phyloP scores from a whole-genome alignment of 176 grass and related monocot genomes.

The Dactylis glomerata region DNA sequence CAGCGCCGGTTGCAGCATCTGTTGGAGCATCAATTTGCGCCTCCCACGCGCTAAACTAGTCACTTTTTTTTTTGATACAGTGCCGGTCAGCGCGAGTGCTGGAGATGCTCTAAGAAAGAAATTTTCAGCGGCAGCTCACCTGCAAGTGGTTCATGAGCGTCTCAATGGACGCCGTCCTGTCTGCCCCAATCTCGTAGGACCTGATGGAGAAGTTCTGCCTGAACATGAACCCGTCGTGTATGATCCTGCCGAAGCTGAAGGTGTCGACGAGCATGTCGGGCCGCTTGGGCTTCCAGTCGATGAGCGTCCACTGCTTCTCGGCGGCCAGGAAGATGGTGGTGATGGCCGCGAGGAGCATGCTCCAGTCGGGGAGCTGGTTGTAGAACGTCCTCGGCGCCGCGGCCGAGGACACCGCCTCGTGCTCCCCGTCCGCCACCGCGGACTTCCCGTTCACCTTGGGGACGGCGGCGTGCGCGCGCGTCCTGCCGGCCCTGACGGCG shows the following conservation, averaged over 20 bases:
- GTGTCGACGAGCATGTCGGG: constrained; percentile 91
- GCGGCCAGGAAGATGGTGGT: constrained; percentile 92
- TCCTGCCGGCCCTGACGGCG: constrained; percentile 44
- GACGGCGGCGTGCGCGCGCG: constrained; percentile 50
- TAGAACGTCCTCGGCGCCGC: constrained; percentile 69
- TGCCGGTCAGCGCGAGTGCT: no score
- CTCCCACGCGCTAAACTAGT: no score
- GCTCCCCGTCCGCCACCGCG: constrained; percentile 41
- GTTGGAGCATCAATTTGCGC: no score
- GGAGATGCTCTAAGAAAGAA: neutral
- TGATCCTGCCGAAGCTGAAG: constrained; percentile 68
- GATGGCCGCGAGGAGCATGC: constrained; percentile 84
- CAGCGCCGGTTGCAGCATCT: no score
- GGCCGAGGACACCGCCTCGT: constrained; percentile 21
- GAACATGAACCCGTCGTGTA: constrained; percentile 78
- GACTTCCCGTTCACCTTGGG: constrained; percentile 77
- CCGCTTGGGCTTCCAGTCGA: constrained; percentile 89
- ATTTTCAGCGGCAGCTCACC: constrained; percentile 22
- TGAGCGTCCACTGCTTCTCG: constrained; percentile 84
- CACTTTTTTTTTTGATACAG: no score
- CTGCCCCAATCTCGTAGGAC: constrained; percentile 94
- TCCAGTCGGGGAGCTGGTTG: constrained; percentile 96
- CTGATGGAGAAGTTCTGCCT: constrained; percentile 90
- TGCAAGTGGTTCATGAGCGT: constrained; percentile 99
- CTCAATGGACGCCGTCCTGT: constrained; percentile 84